These are phyloP conservation scores for Halophytophthora polymorphica DNA, from an alignment of 352 stramenopile species.

Conservation along the genomic window DNA sequence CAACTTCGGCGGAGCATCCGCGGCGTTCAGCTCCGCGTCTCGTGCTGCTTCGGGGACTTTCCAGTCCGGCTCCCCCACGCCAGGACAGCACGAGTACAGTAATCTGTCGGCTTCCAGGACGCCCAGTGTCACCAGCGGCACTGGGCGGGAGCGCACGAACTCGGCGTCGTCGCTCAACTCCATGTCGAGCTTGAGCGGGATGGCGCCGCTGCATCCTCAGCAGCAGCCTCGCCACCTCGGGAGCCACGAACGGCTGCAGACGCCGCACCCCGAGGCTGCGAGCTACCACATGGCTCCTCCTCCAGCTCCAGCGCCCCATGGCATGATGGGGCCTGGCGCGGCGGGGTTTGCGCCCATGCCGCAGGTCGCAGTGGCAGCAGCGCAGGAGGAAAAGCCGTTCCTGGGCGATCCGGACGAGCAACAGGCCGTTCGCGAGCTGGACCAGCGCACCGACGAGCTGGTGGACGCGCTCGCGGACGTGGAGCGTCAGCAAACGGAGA, in stretches of 20 bases:
- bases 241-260: slow-evolving; percentile 25
- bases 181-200: slow-evolving; percentile 36
- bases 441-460: slow-evolving; percentile 54
- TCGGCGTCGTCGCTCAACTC: slow-evolving; percentile 38
- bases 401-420: slow-evolving; percentile 57
- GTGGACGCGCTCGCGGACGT: slow-evolving; percentile 36
- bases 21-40: not conserved
- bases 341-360: slow-evolving; percentile 12
- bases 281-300: slow-evolving; percentile 12
- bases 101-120: slow-evolving; percentile 11
- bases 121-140: slow-evolving; percentile 9
- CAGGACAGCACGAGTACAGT: slow-evolving; percentile 15
- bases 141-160: slow-evolving; percentile 30
- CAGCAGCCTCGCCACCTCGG: slow-evolving; percentile 14
- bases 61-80: slow-evolving; percentile 13
- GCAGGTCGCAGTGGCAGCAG: not conserved
- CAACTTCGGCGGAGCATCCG: slow-evolving; percentile 6
- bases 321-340: slow-evolving; percentile 20
- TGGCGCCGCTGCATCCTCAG: slow-evolving; percentile 15
- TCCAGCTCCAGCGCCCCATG: slow-evolving; percentile 8
- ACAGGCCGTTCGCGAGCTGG: slow-evolving; percentile 43
- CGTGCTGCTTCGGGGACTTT: slow-evolving; percentile 14
- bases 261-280: slow-evolving; percentile 12
- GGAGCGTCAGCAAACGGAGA: slow-evolving; percentile 59
- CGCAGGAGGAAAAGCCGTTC: slow-evolving; percentile 39